Base-by-base conservation (phyloP, 2,329 filamentous ascomycete species). In the Colletotrichum lupini region DNA sequence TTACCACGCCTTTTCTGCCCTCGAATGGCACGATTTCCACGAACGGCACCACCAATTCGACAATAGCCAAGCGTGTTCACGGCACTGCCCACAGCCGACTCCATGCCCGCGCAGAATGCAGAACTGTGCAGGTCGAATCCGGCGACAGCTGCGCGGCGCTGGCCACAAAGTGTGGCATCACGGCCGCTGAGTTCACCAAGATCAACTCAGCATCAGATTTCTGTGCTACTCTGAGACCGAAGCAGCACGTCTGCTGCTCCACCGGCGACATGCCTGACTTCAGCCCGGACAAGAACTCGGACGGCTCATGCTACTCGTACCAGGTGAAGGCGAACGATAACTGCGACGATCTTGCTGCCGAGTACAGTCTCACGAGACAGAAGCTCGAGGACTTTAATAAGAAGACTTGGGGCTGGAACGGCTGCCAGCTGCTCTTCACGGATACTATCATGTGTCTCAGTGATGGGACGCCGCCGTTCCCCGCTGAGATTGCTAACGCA, bases 231-330 rank as follows among this genome's bases (percentile, higher is more conserved):
- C 78, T 88, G 1, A 67, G 67, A 6, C 76, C 77, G 0, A 79
- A 78, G 26, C 78, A 84, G 74, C 78, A 75, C 55, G 80, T 84
- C 0, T 86, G 83, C 76, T 85, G 83, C 69, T 79, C 78, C 9
- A 42, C 76, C 1, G 84, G 84, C 2, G 77, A 75, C 0, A 76
- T 83, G 0, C 83, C 83, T 0, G 79, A 82, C 62, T 67, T 79
- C 32, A 75, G 67, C 1, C 84, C 84, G 0, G 76, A 82, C 75
- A 80, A 81, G 1, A 74, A 77, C 37, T 62, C 75, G 2, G 80
- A 85, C 42, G 84, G 84, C 1, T 77, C 78, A 0, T 86, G 84
- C 64, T 75, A 67, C 2, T 76, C 77, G 4, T 82, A 85, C 71
- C 76, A 68, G 0, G 79, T 85, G 24, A 72, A 79, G 61, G 59